Conservation (phyloP, 495 filamentous ascomycete species). For the Tuber indicum region DNA sequence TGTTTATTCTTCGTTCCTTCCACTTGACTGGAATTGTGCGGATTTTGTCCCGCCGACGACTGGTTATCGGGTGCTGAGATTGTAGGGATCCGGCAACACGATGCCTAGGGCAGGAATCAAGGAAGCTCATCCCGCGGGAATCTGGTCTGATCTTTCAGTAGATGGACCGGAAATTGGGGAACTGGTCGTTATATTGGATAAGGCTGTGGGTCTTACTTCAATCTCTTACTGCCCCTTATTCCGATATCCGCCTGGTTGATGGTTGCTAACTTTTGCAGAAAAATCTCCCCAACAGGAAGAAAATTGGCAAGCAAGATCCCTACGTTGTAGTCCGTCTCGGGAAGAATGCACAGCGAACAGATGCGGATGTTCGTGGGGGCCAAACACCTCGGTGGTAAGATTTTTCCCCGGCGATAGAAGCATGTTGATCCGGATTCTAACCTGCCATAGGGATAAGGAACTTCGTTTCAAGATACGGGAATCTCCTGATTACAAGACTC, state of each 20-base stretch:
- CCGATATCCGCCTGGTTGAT: slow-evolving; percentile 14
- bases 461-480: slow-evolving; percentile 93
- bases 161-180: slow-evolving; percentile 94
- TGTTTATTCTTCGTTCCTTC: not conserved
- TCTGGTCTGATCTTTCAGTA: slow-evolving; percentile 90
- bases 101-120: slow-evolving; percentile 42
- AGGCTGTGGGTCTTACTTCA: slow-evolving; percentile 47
- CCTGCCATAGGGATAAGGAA: slow-evolving; percentile 76
- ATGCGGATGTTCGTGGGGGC: slow-evolving; percentile 85
- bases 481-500: slow-evolving; percentile 84
- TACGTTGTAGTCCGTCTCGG: slow-evolving; percentile 91
- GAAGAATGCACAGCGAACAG: slow-evolving; percentile 97
- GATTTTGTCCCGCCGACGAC: not conserved
- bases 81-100: not conserved
- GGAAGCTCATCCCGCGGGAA: slow-evolving; percentile 72
- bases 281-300: slow-evolving; percentile 92
- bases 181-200: slow-evolving; percentile 82
- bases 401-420: slow-evolving; percentile 11
- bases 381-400: slow-evolving; percentile 92
- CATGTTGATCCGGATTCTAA: slow-evolving; percentile 34
- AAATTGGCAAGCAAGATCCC: slow-evolving; percentile 96
- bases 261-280: slow-evolving; percentile 48
- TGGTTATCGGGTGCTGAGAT: not conserved
- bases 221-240: slow-evolving; percentile 6
- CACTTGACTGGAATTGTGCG: not conserved